Percentiles rank a stretch among this genome's conserved stretches.
phyloP scores from a whole-genome alignment of 441 rosid species.

The Erysimum cheiri region DNA sequence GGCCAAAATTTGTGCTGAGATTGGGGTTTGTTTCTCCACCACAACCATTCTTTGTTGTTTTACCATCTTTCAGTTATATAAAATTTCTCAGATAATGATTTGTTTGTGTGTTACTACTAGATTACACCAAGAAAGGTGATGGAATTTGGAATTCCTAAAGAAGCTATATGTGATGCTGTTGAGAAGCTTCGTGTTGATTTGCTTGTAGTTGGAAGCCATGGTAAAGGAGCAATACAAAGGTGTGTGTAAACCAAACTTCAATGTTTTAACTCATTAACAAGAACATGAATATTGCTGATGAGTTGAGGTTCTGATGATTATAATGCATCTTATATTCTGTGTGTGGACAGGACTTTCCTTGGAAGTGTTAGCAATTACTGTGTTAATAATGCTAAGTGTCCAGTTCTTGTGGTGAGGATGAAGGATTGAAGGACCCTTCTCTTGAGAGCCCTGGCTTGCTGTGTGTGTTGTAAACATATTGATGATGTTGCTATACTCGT shows the following conservation, averaged over 20 bases:
- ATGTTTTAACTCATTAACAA: neutral
- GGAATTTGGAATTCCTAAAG: slow-evolving; percentile 68
- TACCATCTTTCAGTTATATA: neutral
- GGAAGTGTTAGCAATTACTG: slow-evolving; percentile 61
- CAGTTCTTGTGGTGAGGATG: slow-evolving; percentile 58
- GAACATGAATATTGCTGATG: neutral
- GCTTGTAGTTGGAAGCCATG: slow-evolving; percentile 68
- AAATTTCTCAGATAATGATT: neutral
- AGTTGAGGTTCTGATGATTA: slow-evolving; percentile 8
- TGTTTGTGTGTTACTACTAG: slow-evolving; percentile 48
- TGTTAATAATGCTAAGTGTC: slow-evolving; percentile 56
- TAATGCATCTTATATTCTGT: neutral
- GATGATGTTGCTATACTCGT: slow-evolving; percentile 6
- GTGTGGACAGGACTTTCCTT: slow-evolving; percentile 58
- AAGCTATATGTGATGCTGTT: slow-evolving; percentile 61
- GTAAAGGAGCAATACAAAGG: slow-evolving; percentile 72
- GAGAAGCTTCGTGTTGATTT: slow-evolving; percentile 63
- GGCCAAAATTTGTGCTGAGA: slow-evolving; percentile 55
- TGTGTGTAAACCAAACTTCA: slow-evolving; percentile 45
- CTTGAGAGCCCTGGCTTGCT: slow-evolving; percentile 9
- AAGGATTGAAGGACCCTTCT: slow-evolving; percentile 37
- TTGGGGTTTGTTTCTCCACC: slow-evolving; percentile 53
- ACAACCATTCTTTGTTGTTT: neutral
- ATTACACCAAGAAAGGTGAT: slow-evolving; percentile 54
- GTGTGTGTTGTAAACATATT: slow-evolving; percentile 29